These are phyloP conservation scores for Monosporascus sp. DNA, from an alignment of 2,329 filamentous ascomycete species.

Conservation along the genomic window DNA sequence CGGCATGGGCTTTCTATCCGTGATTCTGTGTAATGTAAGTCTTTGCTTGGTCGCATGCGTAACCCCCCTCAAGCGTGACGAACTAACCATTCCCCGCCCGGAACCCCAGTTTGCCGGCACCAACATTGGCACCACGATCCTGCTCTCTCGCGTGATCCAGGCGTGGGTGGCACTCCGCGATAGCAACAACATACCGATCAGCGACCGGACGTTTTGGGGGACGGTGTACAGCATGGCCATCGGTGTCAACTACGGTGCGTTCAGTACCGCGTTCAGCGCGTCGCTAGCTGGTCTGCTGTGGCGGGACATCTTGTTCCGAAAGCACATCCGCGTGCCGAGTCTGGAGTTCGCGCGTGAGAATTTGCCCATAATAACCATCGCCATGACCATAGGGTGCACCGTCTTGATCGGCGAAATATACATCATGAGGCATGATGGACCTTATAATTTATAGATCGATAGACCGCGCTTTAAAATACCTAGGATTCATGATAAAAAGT, in stretches of 20 bases:
- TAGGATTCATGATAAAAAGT: too few species aligned
- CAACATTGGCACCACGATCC: conserved; percentile 71
- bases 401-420: conserved; percentile 62
- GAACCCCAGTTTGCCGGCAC: conserved; percentile 64
- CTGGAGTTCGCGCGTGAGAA: conserved; percentile 66
- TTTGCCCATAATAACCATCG: conserved; percentile 35
- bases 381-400: conserved; percentile 44
- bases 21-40: conserved; percentile 67
- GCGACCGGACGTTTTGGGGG: conserved; percentile 64
- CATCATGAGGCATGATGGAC: conserved; percentile 39
- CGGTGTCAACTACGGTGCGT: conserved; percentile 70
- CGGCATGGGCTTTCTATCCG: conserved; percentile 68
- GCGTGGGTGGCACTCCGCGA: conserved; percentile 59
- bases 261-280: conserved; percentile 66
- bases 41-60: neutral
- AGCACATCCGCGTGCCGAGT: conserved; percentile 59
- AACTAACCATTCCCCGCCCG: neutral
- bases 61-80: conserved; percentile 8
- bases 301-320: conserved; percentile 63
- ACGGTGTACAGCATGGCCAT: conserved; percentile 71
- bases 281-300: conserved; percentile 67
- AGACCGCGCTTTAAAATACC: too few species aligned
- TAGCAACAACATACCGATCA: conserved; percentile 42
- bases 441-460: conserved; percentile 22
- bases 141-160: conserved; percentile 66